Percentiles rank a stretch among this genome's conserved stretches.
phyloP scores from a whole-genome alignment of 805 yeast species.

The Pichia kluyveri region DNA sequence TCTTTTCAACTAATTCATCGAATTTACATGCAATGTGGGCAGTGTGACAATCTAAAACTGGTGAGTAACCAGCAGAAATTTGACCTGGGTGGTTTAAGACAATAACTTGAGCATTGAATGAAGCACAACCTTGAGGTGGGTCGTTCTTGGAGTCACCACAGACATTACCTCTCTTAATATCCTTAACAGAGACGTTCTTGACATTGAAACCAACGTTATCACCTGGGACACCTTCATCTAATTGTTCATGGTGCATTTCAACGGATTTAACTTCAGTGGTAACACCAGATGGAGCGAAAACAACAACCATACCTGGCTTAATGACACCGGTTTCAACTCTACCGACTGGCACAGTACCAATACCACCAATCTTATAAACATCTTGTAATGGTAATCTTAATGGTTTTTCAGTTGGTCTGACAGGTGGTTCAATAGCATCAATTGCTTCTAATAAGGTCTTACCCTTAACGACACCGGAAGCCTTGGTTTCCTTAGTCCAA shows the following conservation, averaged over 20 bases:
- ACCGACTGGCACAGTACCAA: constrained; percentile 89
- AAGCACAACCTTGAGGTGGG: constrained; percentile 71
- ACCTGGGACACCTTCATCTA: constrained; percentile 78
- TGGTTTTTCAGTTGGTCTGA: constrained; percentile 79
- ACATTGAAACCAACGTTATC: constrained; percentile 88
- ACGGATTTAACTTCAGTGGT: constrained; percentile 87
- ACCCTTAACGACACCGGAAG: constrained; percentile 57
- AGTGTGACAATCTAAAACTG: constrained; percentile 88
- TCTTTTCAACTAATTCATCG: constrained; percentile 73
- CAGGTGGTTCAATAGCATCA: constrained; percentile 73
- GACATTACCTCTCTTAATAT: constrained; percentile 88
- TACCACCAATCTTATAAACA: constrained; percentile 90
- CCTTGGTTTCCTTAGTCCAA: constrained; percentile 71
- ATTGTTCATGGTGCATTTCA: constrained; percentile 80
- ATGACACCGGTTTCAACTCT: constrained; percentile 90
- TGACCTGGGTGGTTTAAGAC: constrained; percentile 91
- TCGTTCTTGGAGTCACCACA: constrained; percentile 86
- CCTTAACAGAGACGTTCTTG: constrained; percentile 84
- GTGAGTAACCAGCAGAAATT: constrained; percentile 83
- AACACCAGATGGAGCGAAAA: constrained; percentile 75
- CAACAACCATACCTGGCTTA: constrained; percentile 75
- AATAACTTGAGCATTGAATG: constrained; percentile 71
- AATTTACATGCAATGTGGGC: constrained; percentile 89
- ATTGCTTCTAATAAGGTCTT: constrained; percentile 80
- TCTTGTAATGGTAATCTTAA: constrained; percentile 86